Evolutionary conservation across 2,329 filamentous ascomycete genomes (phyloP).

Genomic region (Pseudogymnoascus sp.): DNA sequence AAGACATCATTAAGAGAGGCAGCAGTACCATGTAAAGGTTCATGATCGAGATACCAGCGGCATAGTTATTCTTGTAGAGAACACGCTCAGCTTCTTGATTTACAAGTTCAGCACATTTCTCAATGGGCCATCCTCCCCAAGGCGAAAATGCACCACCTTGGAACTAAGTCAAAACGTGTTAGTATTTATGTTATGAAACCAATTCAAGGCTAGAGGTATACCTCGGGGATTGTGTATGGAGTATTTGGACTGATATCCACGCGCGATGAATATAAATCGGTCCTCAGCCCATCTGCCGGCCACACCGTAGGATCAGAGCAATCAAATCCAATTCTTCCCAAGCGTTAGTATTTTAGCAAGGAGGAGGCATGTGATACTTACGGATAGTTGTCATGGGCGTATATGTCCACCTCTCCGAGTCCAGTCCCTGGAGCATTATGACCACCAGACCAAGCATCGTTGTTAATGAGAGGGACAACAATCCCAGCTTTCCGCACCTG

Average conservation of each 20-base stretch:
- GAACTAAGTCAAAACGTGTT: slow-evolving; percentile 44
- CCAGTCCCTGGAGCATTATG: slow-evolving; percentile 12
- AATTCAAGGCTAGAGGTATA: background rate
- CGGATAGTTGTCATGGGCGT: slow-evolving; percentile 32
- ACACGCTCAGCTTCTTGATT: slow-evolving; percentile 64
- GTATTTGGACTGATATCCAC: slow-evolving; percentile 54
- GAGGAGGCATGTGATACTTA: slow-evolving; percentile 33
- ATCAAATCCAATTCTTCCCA: slow-evolving; percentile 33
- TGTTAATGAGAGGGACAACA: slow-evolving; percentile 65
- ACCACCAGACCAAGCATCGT: slow-evolving; percentile 46
- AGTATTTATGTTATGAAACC: background rate
- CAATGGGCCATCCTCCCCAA: slow-evolving; percentile 53
- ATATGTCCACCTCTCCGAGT: slow-evolving; percentile 17
- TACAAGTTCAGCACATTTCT: slow-evolving; percentile 54
- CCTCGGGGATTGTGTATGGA: slow-evolving; percentile 50
- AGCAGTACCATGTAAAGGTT: slow-evolving; percentile 62
- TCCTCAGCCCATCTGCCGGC: slow-evolving; percentile 42
- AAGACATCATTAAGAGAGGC: background rate
- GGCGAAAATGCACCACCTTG: slow-evolving; percentile 67
- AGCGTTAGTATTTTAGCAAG: background rate
- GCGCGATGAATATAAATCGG: slow-evolving; percentile 46
- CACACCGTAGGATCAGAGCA: slow-evolving; percentile 44
- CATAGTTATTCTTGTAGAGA: slow-evolving; percentile 67
- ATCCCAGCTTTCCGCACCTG: slow-evolving; percentile 60
- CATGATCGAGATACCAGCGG: slow-evolving; percentile 56